Evolutionary conservation across 2,329 filamentous ascomycete species (phyloP).

Genomic region (Aspergillus sp.): DNA sequence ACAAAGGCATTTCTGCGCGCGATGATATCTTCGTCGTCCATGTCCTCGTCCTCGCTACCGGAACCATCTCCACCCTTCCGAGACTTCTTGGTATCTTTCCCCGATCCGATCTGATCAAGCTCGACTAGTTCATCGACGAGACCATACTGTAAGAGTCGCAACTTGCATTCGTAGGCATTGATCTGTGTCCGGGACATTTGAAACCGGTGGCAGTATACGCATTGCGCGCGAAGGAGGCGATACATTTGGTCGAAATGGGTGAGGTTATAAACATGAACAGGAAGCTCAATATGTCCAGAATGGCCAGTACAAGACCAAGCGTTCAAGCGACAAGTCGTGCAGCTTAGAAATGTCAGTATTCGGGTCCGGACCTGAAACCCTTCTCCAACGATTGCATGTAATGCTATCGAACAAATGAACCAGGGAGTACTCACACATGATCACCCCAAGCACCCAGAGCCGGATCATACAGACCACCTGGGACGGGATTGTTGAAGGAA

Average conservation of each 20-base stretch:
- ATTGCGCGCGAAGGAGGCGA: conserved; percentile 80
- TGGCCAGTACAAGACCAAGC: conserved; percentile 84
- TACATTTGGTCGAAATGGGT: conserved; percentile 92
- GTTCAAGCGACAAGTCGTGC: conserved; percentile 86
- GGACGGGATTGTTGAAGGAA: conserved; percentile 80
- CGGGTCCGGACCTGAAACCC: conserved; percentile 1
- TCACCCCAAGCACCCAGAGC: conserved; percentile 89
- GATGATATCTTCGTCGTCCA: conserved; percentile 50
- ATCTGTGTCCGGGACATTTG: conserved; percentile 74
- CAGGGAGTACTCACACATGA: conserved; percentile 60
- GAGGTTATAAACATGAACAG: conserved; percentile 92
- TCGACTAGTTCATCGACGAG: conserved; percentile 66
- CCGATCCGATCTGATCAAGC: conserved; percentile 51
- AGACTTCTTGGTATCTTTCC: conserved; percentile 45
- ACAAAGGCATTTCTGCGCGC: conserved; percentile 66
- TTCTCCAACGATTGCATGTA: conserved; percentile 1
- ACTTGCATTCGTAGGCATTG: conserved; percentile 77
- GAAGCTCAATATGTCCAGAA: conserved; percentile 90
- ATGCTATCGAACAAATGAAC: conserved; percentile 4
- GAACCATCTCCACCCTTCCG: conserved; percentile 56
- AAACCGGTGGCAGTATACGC: conserved; percentile 85
- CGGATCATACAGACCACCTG: conserved; percentile 87
- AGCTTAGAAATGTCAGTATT: conserved; percentile 53
- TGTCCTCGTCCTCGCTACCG: conserved; percentile 65
- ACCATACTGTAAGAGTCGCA: conserved; percentile 81